Conservation (phyloP, 768 basidiomycete genomes). For the Podaxis rugospora region DNA sequence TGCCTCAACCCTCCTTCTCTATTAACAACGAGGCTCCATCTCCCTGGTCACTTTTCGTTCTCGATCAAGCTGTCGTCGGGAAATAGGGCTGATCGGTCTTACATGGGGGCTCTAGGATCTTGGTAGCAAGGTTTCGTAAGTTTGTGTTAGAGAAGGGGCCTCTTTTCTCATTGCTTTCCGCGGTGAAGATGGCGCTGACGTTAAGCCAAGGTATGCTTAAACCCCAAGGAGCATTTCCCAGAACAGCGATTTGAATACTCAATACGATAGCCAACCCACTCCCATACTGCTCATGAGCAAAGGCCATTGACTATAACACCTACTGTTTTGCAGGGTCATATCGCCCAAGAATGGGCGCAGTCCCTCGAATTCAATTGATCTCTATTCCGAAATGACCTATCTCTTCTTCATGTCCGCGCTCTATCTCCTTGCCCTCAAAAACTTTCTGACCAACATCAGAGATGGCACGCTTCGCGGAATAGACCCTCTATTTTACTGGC, state of each 20-base stretch:
- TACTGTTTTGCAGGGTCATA: neutral
- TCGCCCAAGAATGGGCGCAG: conserved; percentile 2
- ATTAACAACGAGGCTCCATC: neutral
- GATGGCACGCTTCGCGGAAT: conserved; percentile 7
- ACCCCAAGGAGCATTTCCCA: conserved; percentile 2
- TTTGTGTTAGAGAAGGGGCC: neutral
- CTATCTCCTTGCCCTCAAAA: neutral
- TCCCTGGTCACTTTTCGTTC: neutral
- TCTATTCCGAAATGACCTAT: neutral
- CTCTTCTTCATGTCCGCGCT: conserved; percentile 4
- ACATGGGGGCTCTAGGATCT: neutral
- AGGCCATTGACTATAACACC: neutral
- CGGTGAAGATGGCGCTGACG: conserved; percentile 5
- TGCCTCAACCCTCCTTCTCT: neutral
- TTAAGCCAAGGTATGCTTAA: conserved; percentile 6
- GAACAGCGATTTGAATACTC: conserved; percentile 3
- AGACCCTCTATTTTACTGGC: neutral
- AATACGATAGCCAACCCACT: neutral
- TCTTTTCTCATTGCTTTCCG: neutral
- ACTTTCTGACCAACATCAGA: neutral
- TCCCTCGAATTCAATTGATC: neutral
- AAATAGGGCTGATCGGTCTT: neutral
- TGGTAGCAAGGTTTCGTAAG: neutral
- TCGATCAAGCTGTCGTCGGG: neutral
- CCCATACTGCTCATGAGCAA: neutral